Evolutionary conservation across 208 protist genomes (phyloP), one percentile per base, ranked within the genome.

Genomic region (Herpetomonas tarakana): DNA sequence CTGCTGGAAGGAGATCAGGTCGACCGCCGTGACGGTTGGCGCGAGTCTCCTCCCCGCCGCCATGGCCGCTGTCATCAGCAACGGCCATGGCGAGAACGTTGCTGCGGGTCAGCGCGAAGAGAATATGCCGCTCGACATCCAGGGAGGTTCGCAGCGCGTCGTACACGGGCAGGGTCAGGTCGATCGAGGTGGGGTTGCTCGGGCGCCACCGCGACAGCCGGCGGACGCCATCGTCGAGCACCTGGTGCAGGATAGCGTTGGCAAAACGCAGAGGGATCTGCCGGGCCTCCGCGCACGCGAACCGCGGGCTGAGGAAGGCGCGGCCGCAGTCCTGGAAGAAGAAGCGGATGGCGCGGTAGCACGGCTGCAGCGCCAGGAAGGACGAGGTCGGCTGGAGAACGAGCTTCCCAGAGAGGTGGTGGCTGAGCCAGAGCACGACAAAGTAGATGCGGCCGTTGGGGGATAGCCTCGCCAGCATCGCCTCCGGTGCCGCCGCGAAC

Each of bases 241-340:
- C 28, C 3, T 51, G 44, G 2, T 64, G 54, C 12, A 59, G 47
- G 14, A 86, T 49, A 11, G 46, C 60, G 0, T 69, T 58, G 12
- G 65, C 59, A 45, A 87, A 71, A 0, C 39, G 51, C 27, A 87
- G 24, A 0, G 78, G 28, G 1, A 61, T 62, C 46, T 87, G 84
- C 14, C 77, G 58, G 0, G 84, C 67, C 26, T 91, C 84, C 12
- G 71, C 61, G 44, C 80, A 78, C 38, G 68, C 65, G 25, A 91
- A 66, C 11, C 41, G 24, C 11, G 65, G 64, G 22, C 71, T 70
- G 2, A 91, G 46, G 16, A 91, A 41, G 0, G 80, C 68, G 0
- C 38, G 38, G 16, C 84, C 84, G 26, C 86, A 80, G 51, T 91
- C 84, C 0, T 60, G 22, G 25, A 75, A 74, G 7, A 84, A 38